Conservation (phyloP, 306 rosid species). For the Rubus idaeus region DNA sequence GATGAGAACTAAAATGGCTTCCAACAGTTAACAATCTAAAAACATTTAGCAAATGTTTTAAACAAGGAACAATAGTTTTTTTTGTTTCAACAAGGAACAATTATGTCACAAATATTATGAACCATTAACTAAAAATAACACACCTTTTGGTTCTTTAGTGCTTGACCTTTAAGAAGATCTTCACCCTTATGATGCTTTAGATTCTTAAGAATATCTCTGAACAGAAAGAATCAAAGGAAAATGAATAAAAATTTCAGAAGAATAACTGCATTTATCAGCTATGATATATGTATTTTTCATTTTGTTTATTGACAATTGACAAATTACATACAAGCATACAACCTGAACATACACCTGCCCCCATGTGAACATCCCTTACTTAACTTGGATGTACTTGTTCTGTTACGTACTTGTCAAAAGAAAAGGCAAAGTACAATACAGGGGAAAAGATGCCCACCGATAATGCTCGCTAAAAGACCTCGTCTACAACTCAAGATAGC, state of each 20-base stretch:
- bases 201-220: conserved; percentile 65
- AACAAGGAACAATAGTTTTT: neutral
- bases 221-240: conserved; percentile 8
- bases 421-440: too few species aligned
- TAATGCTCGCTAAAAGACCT: too few species aligned
- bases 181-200: conserved; percentile 79
- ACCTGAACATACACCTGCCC: neutral
- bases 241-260: neutral
- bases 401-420: too few species aligned
- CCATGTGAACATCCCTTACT: neutral
- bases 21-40: neutral
- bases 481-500: too few species aligned
- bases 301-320: neutral
- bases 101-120: neutral
- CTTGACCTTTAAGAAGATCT: conserved; percentile 86
- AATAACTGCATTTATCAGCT: neutral
- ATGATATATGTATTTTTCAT: neutral
- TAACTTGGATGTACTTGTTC: neutral
- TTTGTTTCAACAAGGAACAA: neutral
- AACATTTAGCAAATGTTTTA: neutral
- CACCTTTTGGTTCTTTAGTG: conserved; percentile 87
- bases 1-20: neutral
- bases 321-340: neutral
- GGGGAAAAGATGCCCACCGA: too few species aligned
- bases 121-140: conserved; percentile 12